Conservation (phyloP, 495 filamentous ascomycete species). For the Penicillium odoratum region DNA sequence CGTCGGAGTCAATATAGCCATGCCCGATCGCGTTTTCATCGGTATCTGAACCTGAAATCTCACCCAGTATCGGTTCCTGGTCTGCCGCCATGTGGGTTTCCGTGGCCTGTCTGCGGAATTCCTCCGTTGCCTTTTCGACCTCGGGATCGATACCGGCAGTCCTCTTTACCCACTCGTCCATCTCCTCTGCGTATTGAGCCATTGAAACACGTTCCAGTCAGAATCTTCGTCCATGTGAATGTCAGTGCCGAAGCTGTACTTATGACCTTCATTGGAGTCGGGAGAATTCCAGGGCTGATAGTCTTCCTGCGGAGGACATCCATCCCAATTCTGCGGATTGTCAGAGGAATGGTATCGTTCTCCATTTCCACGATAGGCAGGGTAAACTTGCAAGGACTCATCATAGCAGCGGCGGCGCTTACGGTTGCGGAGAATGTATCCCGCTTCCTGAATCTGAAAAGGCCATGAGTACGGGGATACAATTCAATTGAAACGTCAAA, state of each 20-base stretch:
- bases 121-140: constrained; percentile 14
- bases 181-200: constrained; percentile 15
- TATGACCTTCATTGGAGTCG: constrained; percentile 19
- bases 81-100: background rate
- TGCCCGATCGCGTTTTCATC: background rate
- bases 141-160: constrained; percentile 12
- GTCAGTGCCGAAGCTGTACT: constrained; percentile 33
- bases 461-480: background rate
- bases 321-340: background rate
- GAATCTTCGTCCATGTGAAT: constrained; percentile 36
- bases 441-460: constrained; percentile 38
- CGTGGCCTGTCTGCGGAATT: constrained; percentile 6
- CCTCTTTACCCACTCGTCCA: constrained; percentile 17
- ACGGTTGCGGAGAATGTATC: constrained; percentile 40
- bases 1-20: background rate
- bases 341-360: background rate
- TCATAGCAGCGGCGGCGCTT: constrained; percentile 31
- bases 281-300: background rate
- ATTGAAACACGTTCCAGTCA: constrained; percentile 25
- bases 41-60: background rate
- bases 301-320: background rate
- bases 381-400: background rate
- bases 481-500: background rate
- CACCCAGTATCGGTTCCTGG: background rate
- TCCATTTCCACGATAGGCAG: background rate